Evolutionary conservation across 345 rosid genomes (phyloP), one percentile per base, ranked within the genome.

Genomic region (Lumnitzera littorea): DNA sequence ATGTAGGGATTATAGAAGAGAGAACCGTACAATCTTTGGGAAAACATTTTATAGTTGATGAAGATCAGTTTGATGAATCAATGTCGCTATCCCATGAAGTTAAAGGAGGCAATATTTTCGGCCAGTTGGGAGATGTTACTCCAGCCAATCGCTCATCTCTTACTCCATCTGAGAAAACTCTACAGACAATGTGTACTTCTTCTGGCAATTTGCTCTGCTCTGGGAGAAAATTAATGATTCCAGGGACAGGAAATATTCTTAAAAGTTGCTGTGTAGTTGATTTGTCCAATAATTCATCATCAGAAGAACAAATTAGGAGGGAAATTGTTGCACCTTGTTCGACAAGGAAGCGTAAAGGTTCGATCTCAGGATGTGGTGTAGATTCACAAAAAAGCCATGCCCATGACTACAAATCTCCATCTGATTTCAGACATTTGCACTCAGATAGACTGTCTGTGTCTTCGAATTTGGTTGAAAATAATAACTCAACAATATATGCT

Each of bases 61-160:
- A 24, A 50, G 70, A 62, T 60, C 67, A 70, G 63, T 60, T 51
- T 62, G 20, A 20, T 70, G 27, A 59, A 60, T 13, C 31, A 8
- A 53, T 65, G 6, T 68, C 80, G 61, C 73, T 81, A 64, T 68
- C 55, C 23, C 66, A 60, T 68, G 78, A 71, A 71, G 72, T 54
- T 64, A 78, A 79, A 74, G 72, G 72, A 61, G 59, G 70, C 57
- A 73, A 55, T 66, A 64, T n/a, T 58, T 58, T 67, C 27, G 67
- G 69, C 71, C 79, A 65, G 67, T 51, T 84, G 49, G 67, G 69
- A 64, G 86, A 68, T 56, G 61, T 83, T 68, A 79, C 76, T 74
- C 91, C 99, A 58, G 97, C 97, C 36, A 90, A 90, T 72, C 79
- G 77, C 43, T 75, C 91, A 57, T 82, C 81, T 76, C 79, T 82